phyloP scores from a whole-genome alignment of 176 grass and related monocot species.

The Cenchrus purpureus region DNA sequence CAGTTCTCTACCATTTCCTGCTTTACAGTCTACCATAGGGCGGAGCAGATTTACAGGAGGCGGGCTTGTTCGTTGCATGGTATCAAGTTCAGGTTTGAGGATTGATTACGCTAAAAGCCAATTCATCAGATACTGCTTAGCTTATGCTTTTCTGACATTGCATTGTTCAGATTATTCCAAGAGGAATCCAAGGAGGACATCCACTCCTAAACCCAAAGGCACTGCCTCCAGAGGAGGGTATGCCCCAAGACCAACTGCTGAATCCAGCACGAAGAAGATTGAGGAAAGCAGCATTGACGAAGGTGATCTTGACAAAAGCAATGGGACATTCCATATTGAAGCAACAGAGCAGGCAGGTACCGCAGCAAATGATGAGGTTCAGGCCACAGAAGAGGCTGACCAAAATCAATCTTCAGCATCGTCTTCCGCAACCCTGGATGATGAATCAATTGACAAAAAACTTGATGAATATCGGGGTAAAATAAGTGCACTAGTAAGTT shows the following conservation, averaged over 20 bases:
- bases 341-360: conserved; percentile 4
- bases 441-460: conserved; percentile 46
- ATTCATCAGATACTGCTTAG: not conserved
- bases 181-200: conserved; percentile 58
- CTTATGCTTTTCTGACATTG: conserved; percentile 47
- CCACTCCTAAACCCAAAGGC: conserved; percentile 56
- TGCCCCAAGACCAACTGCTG: conserved; percentile 43
- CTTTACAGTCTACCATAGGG: conserved; percentile 49
- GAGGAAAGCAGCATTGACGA: conserved; percentile 36
- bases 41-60: conserved; percentile 57
- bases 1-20: conserved; percentile 10
- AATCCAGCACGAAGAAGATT: conserved; percentile 51
- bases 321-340: conserved; percentile 4
- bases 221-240: conserved; percentile 52
- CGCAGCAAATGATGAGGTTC: conserved; percentile 3
- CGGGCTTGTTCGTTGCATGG: conserved; percentile 48
- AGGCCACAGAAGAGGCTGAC: conserved; percentile 21
- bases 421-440: conserved; percentile 29
- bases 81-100: conserved; percentile 70
- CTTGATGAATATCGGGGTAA: conserved; percentile 49
- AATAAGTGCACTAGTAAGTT: conserved; percentile 44
- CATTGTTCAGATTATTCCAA: conserved; percentile 56
- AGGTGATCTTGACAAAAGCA: conserved; percentile 28
- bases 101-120: conserved; percentile 28
- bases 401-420: conserved; percentile 16